These are phyloP conservation scores for Suillus luteus DNA, from an alignment of 768 basidiomycete genomes.

Conservation along the genomic window DNA sequence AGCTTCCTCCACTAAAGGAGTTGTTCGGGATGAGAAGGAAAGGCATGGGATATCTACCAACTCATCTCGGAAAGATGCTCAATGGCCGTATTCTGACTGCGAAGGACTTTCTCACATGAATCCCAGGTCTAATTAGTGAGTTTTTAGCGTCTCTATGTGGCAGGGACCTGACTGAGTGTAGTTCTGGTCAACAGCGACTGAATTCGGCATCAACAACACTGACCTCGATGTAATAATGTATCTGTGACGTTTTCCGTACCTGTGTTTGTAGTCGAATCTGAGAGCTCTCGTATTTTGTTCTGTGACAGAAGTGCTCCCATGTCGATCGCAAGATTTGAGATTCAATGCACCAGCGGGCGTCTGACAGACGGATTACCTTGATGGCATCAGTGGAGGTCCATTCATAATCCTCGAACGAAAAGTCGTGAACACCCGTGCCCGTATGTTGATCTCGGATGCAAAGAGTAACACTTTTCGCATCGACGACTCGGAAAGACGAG, in stretches of 20 bases:
- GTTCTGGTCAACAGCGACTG: not conserved
- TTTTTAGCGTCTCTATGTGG: not conserved
- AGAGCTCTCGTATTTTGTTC: not conserved
- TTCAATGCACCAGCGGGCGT: not conserved
- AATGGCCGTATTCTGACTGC: constrained; percentile 26
- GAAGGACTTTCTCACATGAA: constrained; percentile 25
- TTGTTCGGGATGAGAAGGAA: constrained; percentile 41
- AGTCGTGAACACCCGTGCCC: no score
- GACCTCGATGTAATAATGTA: not conserved
- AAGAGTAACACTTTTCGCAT: no score
- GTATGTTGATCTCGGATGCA: no score
- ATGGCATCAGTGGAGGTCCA: not conserved
- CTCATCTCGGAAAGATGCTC: constrained; percentile 45
- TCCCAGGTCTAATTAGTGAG: not conserved
- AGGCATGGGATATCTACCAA: constrained; percentile 38
- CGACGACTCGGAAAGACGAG: no score
- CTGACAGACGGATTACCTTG: not conserved
- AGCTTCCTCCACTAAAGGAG: constrained; percentile 29
- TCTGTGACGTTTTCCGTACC: not conserved
- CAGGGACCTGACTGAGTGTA: not conserved
- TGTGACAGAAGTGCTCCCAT: not conserved
- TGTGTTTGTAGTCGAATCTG: not conserved
- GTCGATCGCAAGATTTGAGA: not conserved
- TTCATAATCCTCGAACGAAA: no score
- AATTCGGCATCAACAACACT: no score